Percentiles rank a stretch among this genome's conserved stretches.
These are phyloP conservation scores for Syzygium malaccense DNA, from an alignment of 441 rosid species.

Conservation along the genomic window DNA sequence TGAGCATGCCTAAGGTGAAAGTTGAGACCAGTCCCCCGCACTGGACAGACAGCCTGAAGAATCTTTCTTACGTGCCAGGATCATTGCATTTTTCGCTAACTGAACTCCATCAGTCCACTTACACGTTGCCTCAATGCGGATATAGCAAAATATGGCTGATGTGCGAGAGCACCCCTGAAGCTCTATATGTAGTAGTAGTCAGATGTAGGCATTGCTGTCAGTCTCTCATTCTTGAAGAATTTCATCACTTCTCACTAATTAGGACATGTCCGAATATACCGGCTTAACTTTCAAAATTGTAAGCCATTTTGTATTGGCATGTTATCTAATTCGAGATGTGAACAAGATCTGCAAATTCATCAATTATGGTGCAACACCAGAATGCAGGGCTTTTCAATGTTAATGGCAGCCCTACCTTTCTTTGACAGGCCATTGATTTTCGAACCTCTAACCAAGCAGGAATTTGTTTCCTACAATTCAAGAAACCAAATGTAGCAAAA, in stretches of 20 bases:
- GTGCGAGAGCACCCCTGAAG: not conserved
- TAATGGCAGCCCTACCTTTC: not conserved
- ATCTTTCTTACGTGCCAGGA: not conserved
- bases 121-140: not conserved
- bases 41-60: not conserved
- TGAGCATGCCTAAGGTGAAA: not conserved
- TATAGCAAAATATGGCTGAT: not conserved
- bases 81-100: not conserved
- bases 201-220: not conserved
- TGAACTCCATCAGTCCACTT: not conserved
- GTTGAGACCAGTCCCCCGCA: not conserved
- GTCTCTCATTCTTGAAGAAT: not conserved
- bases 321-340: not conserved
- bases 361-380: not conserved
- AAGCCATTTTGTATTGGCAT: not conserved
- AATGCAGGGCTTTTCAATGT: not conserved
- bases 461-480: not conserved
- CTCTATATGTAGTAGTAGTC: not conserved
- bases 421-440: not conserved
- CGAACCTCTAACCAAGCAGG: not conserved
- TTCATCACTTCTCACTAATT: not conserved
- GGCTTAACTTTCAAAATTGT: not conserved
- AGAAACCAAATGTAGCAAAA: not conserved
- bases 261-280: not conserved
- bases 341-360: not conserved